Conservation (phyloP, 805 yeast genomes). For the Wickerhamomyces subpelliculosus region DNA sequence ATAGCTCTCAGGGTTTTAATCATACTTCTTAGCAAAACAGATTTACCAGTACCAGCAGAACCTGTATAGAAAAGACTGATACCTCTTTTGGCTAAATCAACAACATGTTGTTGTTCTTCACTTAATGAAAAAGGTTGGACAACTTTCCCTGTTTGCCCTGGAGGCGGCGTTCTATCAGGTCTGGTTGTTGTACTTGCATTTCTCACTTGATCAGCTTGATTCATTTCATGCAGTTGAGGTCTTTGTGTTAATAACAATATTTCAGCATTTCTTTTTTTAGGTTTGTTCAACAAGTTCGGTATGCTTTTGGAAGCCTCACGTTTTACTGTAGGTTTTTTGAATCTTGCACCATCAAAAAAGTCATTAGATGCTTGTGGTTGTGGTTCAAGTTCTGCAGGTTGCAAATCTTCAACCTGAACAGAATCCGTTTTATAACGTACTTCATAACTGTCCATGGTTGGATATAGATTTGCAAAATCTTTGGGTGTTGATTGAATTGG, state of each 20-base stretch:
- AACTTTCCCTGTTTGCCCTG: constrained; percentile 12
- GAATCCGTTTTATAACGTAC: neutral
- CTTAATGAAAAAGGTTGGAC: constrained; percentile 31
- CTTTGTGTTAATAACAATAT: constrained; percentile 26
- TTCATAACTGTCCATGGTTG: constrained; percentile 4
- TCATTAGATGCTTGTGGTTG: too few species aligned
- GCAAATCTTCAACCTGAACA: too few species aligned
- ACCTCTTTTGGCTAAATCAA: constrained; percentile 58
- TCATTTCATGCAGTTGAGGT: constrained; percentile 6
- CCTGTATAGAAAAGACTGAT: constrained; percentile 86
- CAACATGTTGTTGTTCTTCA: constrained; percentile 59
- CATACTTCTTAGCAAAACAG: constrained; percentile 66
- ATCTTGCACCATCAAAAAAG: too few species aligned
- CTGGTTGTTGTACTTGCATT: neutral
- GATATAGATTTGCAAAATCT: constrained; percentile 2
- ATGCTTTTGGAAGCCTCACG: neutral
- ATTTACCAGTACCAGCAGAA: constrained; percentile 98
- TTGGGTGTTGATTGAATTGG: neutral
- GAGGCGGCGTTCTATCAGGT: neutral
- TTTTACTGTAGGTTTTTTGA: neutral
- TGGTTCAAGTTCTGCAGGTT: neutral
- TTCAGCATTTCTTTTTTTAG: constrained; percentile 13
- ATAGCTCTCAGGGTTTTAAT: constrained; percentile 44
- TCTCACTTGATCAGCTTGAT: neutral
- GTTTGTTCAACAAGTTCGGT: neutral